phyloP scores from a whole-genome alignment of 192 early-diverging fungal genomes.

The Chytriomyces sp. region DNA sequence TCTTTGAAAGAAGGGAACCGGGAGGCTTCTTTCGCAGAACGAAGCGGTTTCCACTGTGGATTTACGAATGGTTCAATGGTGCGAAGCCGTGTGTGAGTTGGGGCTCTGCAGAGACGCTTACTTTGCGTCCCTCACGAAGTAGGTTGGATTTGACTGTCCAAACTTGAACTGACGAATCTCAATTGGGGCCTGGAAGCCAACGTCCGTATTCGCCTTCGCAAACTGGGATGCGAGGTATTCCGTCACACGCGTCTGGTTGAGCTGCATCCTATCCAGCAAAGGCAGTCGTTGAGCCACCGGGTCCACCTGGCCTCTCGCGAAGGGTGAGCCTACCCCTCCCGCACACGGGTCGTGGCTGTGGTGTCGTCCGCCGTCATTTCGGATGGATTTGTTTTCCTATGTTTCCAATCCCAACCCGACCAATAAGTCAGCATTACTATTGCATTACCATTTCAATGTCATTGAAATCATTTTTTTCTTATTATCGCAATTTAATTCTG shows the following conservation, averaged over 20 bases:
- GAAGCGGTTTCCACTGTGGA: conserved; percentile 59
- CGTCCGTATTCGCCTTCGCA: conserved; percentile 23
- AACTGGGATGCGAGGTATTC: conserved; percentile 60
- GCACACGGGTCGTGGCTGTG: neutral
- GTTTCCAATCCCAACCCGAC: no score
- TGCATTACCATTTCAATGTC: no score
- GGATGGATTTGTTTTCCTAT: neutral
- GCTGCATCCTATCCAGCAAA: conserved; percentile 36
- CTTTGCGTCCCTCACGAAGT: conserved; percentile 68
- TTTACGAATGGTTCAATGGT: neutral
- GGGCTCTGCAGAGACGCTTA: no score
- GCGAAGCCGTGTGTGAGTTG: neutral
- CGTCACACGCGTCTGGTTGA: conserved; percentile 60
- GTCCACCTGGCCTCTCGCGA: neutral
- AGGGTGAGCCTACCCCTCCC: neutral
- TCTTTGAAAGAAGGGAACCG: conserved; percentile 79
- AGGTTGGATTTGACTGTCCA: conserved; percentile 95
- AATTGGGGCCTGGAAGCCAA: conserved; percentile 58
- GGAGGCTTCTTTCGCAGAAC: conserved; percentile 93
- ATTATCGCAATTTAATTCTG: no score
- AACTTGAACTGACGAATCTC: conserved; percentile 82
- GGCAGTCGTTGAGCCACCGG: no score
- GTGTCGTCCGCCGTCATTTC: neutral
- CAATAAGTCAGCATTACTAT: no score
- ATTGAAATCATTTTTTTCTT: no score